Evolutionary conservation across 305 asterid species (phyloP), one percentile per base, ranked within the genome.

Genomic region (Nicotiana rustica): DNA sequence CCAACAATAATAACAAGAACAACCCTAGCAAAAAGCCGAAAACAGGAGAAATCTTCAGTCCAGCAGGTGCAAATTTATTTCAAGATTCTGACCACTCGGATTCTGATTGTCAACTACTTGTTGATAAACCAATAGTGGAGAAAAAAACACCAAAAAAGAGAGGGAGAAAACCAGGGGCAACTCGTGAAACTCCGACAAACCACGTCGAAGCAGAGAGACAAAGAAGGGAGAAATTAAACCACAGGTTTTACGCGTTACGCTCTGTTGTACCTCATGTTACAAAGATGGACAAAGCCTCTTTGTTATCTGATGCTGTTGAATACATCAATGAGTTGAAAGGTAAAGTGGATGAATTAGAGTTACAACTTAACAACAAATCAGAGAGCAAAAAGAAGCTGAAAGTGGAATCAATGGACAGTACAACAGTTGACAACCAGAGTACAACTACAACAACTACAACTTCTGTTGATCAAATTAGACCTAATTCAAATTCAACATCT

Each of bases 251-350:
- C 78, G 44, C 85, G 0, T 5, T 85, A 12, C 85, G 90, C 0
- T 85, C 90, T 1, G 90, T 85, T 6, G 90, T 88, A 0, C 91
- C 91, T 0, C 84, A 88, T 62, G 90, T 88, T 18, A 85, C 91
- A 0, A 88, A 87, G 13, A 81, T 88, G 91, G 91, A 88, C 67
- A 88, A 88, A 81, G 87, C 89, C 3, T 88, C 91, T 0, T 79
- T 86, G 67, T 41, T 88, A 29, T 81, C 90, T 2, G 90, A 88
- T 17, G 88, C 90, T 0, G 91, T 86, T 7, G 36, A 84, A 1
- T 86, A 88, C 41, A 88, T 88, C 62, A 86, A 85, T 18, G 85
- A 85, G 6, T 49, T 88, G 1, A 88, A 86, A 80, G 67, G 84
- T 15, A 88, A 87, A 76, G 81, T 86, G 60, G 84, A 82, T 0